These are phyloP conservation scores for Ustilago lituana DNA, from an alignment of 1,284 basidiomycete genomes.

Conservation along the genomic window DNA sequence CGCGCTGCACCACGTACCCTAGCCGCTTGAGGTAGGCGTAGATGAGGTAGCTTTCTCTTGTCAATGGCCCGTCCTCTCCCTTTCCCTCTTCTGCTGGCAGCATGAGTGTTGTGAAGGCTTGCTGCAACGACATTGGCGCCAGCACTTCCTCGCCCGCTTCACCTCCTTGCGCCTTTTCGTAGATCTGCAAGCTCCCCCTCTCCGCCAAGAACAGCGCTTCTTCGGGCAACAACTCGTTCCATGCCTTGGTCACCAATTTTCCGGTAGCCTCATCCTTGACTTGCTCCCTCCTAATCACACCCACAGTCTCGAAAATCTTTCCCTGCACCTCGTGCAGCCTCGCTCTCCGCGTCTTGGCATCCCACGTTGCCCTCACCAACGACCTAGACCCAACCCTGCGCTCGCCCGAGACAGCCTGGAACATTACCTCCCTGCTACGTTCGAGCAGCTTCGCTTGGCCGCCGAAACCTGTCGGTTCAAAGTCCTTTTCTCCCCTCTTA, in stretches of 20 bases:
- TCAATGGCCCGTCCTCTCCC: constrained; percentile 75
- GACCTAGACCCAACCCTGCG: constrained; percentile 67
- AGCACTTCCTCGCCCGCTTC: constrained; percentile 69
- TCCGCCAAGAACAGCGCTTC: constrained; percentile 92
- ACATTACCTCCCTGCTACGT: constrained; percentile 82
- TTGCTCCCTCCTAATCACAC: constrained; percentile 37
- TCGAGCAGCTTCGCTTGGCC: constrained; percentile 83
- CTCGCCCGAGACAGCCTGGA: constrained; percentile 78
- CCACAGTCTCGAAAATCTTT: constrained; percentile 57
- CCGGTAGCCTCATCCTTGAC: background rate
- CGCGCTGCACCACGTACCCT: constrained; percentile 85
- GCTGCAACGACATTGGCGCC: constrained; percentile 82
- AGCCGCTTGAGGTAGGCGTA: constrained; percentile 90
- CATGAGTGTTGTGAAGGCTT: constrained; percentile 85
- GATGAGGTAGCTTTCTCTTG: constrained; percentile 87
- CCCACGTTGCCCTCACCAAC: constrained; percentile 57
- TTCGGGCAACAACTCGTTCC: constrained; percentile 85
- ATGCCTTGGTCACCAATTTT: constrained; percentile 18
- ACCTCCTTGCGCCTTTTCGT: constrained; percentile 57
- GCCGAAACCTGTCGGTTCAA: constrained; percentile 77
- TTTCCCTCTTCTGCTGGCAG: constrained; percentile 67
- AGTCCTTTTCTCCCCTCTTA: constrained; percentile 69
- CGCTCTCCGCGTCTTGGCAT: constrained; percentile 47
- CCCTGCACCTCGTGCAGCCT: constrained; percentile 55
- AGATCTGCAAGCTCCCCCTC: constrained; percentile 60